phyloP scores from a whole-genome alignment of 495 filamentous ascomycete genomes.

The Trichocladium uniseriatum region DNA sequence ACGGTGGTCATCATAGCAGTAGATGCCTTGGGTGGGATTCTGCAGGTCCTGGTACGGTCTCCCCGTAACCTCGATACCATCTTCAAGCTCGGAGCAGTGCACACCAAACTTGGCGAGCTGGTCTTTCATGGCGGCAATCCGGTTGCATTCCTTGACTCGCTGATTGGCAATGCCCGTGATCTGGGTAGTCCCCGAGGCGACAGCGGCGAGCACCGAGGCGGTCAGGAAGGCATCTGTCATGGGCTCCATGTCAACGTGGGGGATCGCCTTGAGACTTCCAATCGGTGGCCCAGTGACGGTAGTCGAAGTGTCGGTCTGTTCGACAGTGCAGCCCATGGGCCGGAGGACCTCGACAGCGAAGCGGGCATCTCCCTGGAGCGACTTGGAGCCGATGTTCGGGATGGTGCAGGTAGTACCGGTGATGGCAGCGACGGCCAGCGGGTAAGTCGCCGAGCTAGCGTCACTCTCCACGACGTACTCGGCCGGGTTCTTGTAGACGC shows the following conservation, averaged over 20 bases:
- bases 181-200: slow-evolving; percentile 72
- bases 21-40: slow-evolving; percentile 57
- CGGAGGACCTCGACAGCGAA: slow-evolving; percentile 86
- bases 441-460: slow-evolving; percentile 95
- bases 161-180: slow-evolving; percentile 98
- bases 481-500: slow-evolving; percentile 71
- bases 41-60: slow-evolving; percentile 51
- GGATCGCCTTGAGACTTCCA: slow-evolving; percentile 60
- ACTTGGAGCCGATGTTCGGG: slow-evolving; percentile 87
- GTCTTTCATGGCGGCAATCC: slow-evolving; percentile 92
- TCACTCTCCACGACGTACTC: slow-evolving; percentile 94
- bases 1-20: slow-evolving; percentile 96
- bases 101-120: slow-evolving; percentile 96
- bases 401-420: slow-evolving; percentile 91
- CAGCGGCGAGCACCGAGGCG: slow-evolving; percentile 85
- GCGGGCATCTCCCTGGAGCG: slow-evolving; percentile 89
- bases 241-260: slow-evolving; percentile 86
- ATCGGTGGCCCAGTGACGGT: slow-evolving; percentile 81
- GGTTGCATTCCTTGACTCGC: slow-evolving; percentile 96
- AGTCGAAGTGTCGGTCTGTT: slow-evolving; percentile 76
- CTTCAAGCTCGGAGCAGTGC: slow-evolving; percentile 72
- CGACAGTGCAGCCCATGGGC: slow-evolving; percentile 89
- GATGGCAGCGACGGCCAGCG: slow-evolving; percentile 87
- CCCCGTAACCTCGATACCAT: slow-evolving; percentile 82
- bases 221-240: slow-evolving; percentile 99